Base-by-base conservation (phyloP, 2,329 filamentous ascomycete genomes). In the Sarocladiaceae sp. region DNA sequence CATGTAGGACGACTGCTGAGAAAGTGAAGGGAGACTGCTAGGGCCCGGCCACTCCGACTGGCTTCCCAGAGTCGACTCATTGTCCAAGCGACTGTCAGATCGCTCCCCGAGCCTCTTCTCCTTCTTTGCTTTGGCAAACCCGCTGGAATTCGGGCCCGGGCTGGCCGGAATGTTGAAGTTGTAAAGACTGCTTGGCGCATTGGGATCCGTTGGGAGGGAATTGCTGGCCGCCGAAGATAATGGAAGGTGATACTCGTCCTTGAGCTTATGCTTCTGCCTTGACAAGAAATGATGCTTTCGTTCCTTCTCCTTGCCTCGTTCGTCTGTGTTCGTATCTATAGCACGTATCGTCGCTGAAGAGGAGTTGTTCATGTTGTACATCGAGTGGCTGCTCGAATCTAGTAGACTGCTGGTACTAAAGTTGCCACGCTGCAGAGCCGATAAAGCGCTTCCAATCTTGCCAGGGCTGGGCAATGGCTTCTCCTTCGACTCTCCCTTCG, bases 111-210 rank as follows among this genome's bases (percentile, higher is more conserved):
- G 86, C 66, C 86, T 87, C 74, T 93, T 96, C 64, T 96, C 90
- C 54, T 88, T 93, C 63, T 94, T 88, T 3, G 86, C 87, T 70
- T 94, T 95, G 33, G 85, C 78, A 65, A 97, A 96, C 28, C 80
- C 75, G 23, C 77, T 79, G 50, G 76, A 79, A 49, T 77, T 79
- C 13, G 84, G 82, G 0, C 80, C 85, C 1, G 88, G 87, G 55
- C 86, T 90, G 7, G 85, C 78, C 1, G 88, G 88, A 2, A 88
- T 69, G 53, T 84, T 87, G 67, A 93, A 92, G 56, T 83, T 90
- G 71, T 93, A 93, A 4, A 93, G 69, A 52, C 87, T 89, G 58
- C 82, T 86, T 0, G 88, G 87, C 3, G 87, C 87, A 61, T 74
- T 85, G 1, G 88, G 87, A 60, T 92, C 88, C 5, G 85, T 86